A percentile compares a stretch with the other conserved stretches of the same genome.
These are phyloP conservation scores for Suhomyces kunorum DNA, from an alignment of 1,139 yeast genomes.

Conservation along the genomic window DNA sequence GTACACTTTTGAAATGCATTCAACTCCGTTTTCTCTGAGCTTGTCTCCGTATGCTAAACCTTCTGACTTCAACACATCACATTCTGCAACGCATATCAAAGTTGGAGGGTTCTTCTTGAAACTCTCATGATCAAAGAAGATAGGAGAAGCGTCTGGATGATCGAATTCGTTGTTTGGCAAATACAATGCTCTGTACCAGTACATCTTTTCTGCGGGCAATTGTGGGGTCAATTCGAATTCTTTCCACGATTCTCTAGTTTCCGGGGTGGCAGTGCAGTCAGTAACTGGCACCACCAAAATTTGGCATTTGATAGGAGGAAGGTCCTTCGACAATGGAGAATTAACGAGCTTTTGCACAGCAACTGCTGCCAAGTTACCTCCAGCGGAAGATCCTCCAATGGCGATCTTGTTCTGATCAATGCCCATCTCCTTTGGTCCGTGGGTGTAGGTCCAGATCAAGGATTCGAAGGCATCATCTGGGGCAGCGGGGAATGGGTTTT, in stretches of 20 bases:
- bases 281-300: constrained; percentile 51
- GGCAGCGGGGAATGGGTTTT: constrained; percentile 51
- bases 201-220: constrained; percentile 50
- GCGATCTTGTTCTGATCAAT: constrained; percentile 38
- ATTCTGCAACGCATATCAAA: constrained; percentile 44
- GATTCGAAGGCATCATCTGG: constrained; percentile 48
- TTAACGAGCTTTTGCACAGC: constrained; percentile 41
- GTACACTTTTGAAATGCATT: constrained; percentile 35
- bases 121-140: constrained; percentile 42
- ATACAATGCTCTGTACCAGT: constrained; percentile 49
- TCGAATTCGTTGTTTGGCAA: constrained; percentile 38
- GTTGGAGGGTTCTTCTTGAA: constrained; percentile 45
- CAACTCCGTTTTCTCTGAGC: constrained; percentile 40
- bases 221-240: constrained; percentile 47
- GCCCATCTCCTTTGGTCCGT: constrained; percentile 23
- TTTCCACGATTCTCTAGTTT: constrained; percentile 41
- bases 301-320: constrained; percentile 44
- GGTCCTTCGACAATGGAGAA: constrained; percentile 21
- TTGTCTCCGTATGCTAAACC: constrained; percentile 46
- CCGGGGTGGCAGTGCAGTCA: constrained; percentile 46
- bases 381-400: constrained; percentile 52
- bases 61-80: constrained; percentile 49
- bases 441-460: constrained; percentile 21
- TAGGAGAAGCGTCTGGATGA: constrained; percentile 46
- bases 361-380: constrained; percentile 48